These are phyloP conservation scores for Endoconidiophora laricicola DNA, from an alignment of 2,329 filamentous ascomycete genomes.

Conservation along the genomic window DNA sequence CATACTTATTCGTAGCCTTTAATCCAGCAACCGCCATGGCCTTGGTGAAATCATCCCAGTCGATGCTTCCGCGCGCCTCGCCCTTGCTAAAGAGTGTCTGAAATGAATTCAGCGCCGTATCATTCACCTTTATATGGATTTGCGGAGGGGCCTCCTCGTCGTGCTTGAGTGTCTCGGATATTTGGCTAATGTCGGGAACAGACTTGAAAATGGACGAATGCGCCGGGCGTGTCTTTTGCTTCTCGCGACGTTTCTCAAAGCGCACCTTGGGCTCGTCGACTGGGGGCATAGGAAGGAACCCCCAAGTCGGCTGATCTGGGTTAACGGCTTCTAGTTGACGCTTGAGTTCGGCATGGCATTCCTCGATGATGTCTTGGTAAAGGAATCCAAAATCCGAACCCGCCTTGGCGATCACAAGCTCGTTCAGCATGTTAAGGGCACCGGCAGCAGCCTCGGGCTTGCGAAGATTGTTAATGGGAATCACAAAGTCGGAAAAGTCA, in stretches of 20 bases:
- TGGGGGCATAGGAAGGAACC: conserved; percentile 13
- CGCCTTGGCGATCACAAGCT: conserved; percentile 22
- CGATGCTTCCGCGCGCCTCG: conserved; percentile 18
- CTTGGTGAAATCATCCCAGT: conserved; percentile 23
- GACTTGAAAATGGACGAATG: conserved; percentile 22
- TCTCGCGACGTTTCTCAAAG: conserved; percentile 23
- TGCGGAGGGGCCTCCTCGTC: too few relatives aligned
- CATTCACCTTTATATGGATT: conserved; percentile 21
- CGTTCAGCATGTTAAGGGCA: conserved; percentile 23
- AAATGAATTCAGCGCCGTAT: conserved; percentile 24
- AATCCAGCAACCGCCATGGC: conserved; percentile 28
- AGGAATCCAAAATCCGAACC: conserved; percentile 26
- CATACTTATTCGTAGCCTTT: conserved; percentile 23
- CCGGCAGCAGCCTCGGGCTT: conserved; percentile 23
- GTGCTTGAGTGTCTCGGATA: not conserved
- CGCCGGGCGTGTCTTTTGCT: conserved; percentile 28
- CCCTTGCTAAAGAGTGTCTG: conserved; percentile 20
- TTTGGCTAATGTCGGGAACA: conserved; percentile 3
- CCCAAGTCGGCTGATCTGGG: conserved; percentile 12
- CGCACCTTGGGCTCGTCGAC: conserved; percentile 15
- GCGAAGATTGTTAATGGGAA: conserved; percentile 26
- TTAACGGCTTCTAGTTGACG: conserved; percentile 17
- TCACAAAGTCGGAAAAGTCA: conserved; percentile 24
- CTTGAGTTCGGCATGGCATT: conserved; percentile 22
- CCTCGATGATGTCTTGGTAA: conserved; percentile 27